Conservation (phyloP, 768 basidiomycete species). For the Exidia glandulosa region DNA sequence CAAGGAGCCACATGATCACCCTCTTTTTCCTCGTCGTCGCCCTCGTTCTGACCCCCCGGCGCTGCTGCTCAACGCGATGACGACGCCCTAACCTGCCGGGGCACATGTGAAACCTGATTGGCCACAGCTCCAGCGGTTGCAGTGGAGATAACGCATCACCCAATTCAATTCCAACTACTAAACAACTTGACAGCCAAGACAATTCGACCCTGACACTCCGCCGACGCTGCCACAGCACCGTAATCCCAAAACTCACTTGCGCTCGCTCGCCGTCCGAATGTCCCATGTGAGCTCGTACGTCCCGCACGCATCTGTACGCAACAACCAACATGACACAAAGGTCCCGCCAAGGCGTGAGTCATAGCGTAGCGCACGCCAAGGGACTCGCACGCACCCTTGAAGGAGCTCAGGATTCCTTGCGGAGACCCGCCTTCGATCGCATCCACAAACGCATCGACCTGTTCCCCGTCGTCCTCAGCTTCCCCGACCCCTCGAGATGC, state of each 20-base stretch:
- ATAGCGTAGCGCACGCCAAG: neutral
- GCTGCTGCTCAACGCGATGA: too few relatives aligned
- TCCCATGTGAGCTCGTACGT: constrained; percentile 93
- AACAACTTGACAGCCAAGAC: neutral
- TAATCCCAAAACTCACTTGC: neutral
- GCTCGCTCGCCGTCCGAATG: constrained; percentile 68
- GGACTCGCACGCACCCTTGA: constrained; percentile 49
- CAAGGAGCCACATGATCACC: too few relatives aligned
- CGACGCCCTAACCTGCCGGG: too few relatives aligned
- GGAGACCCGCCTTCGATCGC: constrained; percentile 43
- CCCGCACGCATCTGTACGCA: constrained; percentile 77
- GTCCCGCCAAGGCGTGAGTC: constrained; percentile 1
- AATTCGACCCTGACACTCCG: neutral
- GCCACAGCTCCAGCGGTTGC: neutral
- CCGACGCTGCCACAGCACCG: neutral
- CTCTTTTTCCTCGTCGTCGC: too few relatives aligned
- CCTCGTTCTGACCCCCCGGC: too few relatives aligned
- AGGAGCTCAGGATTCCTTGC: constrained; percentile 54
- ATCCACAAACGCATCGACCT: constrained; percentile 78
- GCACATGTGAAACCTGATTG: neutral
- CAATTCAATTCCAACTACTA: neutral
- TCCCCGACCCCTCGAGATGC: neutral
- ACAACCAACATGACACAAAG: constrained; percentile 2
- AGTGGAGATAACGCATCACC: too few relatives aligned
- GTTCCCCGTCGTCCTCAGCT: neutral